Evolutionary conservation across 306 rosid species (phyloP).

Genomic region (Nissolia schottii): DNA sequence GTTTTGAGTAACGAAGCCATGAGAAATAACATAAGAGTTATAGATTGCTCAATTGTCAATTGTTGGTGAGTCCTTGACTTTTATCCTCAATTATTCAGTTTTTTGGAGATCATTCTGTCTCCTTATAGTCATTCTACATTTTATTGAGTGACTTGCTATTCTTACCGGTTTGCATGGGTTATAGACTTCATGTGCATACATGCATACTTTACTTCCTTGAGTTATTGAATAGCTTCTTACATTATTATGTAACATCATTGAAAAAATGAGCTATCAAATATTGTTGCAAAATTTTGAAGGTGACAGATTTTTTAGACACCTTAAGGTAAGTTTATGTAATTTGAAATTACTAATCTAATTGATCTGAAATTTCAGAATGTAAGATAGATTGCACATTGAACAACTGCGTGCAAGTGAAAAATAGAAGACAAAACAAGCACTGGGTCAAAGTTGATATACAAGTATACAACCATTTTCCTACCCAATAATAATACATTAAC

Average conservation of each 20-base stretch:
- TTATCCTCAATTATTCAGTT: not conserved
- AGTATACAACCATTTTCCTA: not conserved
- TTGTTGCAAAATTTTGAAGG: not conserved
- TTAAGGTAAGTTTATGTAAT: not conserved
- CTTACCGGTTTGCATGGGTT: not conserved
- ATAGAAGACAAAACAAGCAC: not conserved
- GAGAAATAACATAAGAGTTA: not conserved
- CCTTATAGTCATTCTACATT: conserved; percentile 6
- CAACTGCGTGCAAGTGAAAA: not conserved
- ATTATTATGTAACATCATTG: not conserved
- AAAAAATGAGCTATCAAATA: not conserved
- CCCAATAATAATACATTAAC: not conserved
- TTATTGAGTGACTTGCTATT: not conserved
- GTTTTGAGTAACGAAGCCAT: not conserved
- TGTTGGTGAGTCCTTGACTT: not conserved
- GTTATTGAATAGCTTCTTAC: not conserved
- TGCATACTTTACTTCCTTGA: conserved; percentile 12
- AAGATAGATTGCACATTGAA: not conserved
- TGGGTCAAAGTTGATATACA: not conserved
- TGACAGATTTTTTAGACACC: not conserved
- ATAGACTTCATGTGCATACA: not conserved
- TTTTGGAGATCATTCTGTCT: not conserved
- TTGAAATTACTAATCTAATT: conserved; percentile 1
- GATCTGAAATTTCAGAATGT: conserved; percentile 1
- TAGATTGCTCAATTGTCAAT: not conserved